phyloP scores from a whole-genome alignment of 1,139 yeast genomes.

The Diutina rugosa region DNA sequence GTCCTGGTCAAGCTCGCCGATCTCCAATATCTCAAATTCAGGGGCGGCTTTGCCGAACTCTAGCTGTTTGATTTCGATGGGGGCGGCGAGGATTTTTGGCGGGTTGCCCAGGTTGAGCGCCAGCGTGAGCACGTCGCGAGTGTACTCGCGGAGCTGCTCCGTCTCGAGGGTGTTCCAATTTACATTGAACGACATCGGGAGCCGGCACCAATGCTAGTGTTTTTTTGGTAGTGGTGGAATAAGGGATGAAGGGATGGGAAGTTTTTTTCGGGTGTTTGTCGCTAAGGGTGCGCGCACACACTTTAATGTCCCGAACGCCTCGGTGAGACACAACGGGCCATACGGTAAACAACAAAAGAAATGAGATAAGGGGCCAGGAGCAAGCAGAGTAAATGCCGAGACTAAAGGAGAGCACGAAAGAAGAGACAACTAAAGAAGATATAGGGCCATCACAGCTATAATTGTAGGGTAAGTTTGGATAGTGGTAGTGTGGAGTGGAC shows the following conservation, averaged over 20 bases:
- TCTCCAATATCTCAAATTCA: conserved; percentile 66
- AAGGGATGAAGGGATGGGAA: not conserved
- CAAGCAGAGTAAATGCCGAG: too few relatives aligned
- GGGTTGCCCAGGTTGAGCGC: conserved; percentile 68
- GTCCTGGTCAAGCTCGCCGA: conserved; percentile 74
- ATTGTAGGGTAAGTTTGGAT: not conserved
- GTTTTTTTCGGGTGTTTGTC: not conserved
- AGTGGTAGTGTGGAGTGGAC: not conserved
- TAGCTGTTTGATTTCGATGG: conserved; percentile 59
- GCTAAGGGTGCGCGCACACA: not conserved
- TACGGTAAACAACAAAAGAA: not conserved
- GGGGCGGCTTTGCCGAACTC: conserved; percentile 75
- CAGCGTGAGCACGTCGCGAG: conserved; percentile 57
- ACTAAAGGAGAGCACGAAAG: too few relatives aligned
- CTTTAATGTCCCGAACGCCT: not conserved
- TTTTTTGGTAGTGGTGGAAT: not conserved
- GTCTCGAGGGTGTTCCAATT: conserved; percentile 73
- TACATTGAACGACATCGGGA: conserved; percentile 59
- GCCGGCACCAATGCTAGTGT: not conserved
- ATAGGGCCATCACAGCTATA: too few relatives aligned
- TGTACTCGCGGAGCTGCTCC: conserved; percentile 52
- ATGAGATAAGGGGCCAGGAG: not conserved
- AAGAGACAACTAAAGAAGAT: too few relatives aligned
- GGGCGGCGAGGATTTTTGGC: conserved; percentile 67
- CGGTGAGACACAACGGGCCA: not conserved